A percentile compares a stretch with the other conserved stretches of the same genome.
Evolutionary conservation across 1,284 basidiomycete genomes (phyloP).

Genomic region (Puccinia coronata): DNA sequence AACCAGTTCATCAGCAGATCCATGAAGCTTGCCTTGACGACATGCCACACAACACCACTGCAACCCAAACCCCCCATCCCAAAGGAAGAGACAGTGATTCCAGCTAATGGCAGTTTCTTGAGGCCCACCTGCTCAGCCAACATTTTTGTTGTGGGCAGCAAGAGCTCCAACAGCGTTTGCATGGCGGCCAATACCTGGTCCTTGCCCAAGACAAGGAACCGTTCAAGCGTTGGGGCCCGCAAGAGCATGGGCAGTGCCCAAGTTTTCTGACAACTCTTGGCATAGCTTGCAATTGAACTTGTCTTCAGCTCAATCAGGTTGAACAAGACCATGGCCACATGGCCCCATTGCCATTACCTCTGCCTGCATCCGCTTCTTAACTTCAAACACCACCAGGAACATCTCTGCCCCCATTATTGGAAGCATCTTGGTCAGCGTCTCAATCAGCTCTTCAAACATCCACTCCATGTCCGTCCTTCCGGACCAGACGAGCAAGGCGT

Average conservation of each 20-base stretch:
- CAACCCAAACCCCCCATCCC: not conserved
- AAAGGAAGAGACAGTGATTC: no score
- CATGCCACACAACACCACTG: not conserved
- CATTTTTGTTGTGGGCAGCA: slow-evolving; percentile 20
- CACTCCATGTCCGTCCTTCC: not conserved
- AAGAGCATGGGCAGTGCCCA: slow-evolving; percentile 12
- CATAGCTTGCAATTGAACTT: not conserved
- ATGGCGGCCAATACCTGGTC: slow-evolving; percentile 20
- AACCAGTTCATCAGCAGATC: slow-evolving; percentile 24
- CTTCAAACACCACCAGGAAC: slow-evolving; percentile 29
- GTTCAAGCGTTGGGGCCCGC: not conserved
- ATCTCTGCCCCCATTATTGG: slow-evolving; percentile 47
- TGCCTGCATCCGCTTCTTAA: not conserved
- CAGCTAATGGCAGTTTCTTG: not conserved
- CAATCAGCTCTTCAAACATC: slow-evolving; percentile 22
- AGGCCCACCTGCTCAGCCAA: slow-evolving; percentile 23
- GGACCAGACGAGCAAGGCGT: slow-evolving; percentile 54
- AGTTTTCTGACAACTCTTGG: not conserved
- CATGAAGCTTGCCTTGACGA: not conserved
- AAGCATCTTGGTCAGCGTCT: slow-evolving; percentile 37
- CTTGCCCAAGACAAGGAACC: not conserved
- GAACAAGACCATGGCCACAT: no score
- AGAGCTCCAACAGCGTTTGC: slow-evolving; percentile 32
- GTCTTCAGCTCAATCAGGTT: slow-evolving; percentile 30
- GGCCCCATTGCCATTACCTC: slow-evolving; percentile 36